Base-by-base conservation (phyloP, 2,329 filamentous ascomycete species). In the Phyllosticta citriasiana region DNA sequence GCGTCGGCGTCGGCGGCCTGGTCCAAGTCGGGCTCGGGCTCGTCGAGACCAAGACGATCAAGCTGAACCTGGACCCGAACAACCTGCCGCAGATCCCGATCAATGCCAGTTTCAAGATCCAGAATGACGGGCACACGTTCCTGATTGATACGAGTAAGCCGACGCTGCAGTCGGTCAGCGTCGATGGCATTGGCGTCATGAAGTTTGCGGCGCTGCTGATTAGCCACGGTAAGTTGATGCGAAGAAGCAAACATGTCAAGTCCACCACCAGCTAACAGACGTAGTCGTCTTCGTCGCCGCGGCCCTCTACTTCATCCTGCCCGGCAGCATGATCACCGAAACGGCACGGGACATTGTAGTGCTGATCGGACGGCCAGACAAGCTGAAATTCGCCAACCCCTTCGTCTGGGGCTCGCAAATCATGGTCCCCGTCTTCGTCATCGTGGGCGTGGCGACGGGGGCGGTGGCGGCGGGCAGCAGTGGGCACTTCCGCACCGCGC, bases 1-100 rank as follows among this genome's bases (percentile, higher is more conserved):
- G 57, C 57, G 54, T 27, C 27, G 57, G 57, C 51, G 57, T 59
- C 51, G 57, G 57, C 26, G 57, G 57, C 5, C 57, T 59, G 10
- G 47, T 40, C 19, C 57, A 59, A 26, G 51, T 59, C 27, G 51
- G 57, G 19, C 24, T 24, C 2, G 57, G 57, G 6, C 57, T 59
- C 22, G 24, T 55, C 25, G 5, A 55, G 53, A 16, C 12, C 22
- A 9, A 9, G 1, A n/a, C 53, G 3, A 27, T 55, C 22, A 26
- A 30, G 25, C 53, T 26, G 19, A 24, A 22, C 9, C 51, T 25
- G 22, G 22, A 25, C 2, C 2, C 52, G 8, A 53, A 53, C 3
- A 54, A 53, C 14, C 14, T 59, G n/a, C 22, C 57, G 19, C 16
- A 35, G 27, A 33, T 59, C 10, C 57, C 52, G 26, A 10, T 57